Conservation (phyloP, 441 rosid genomes). For the Biscutella auriculata region DNA sequence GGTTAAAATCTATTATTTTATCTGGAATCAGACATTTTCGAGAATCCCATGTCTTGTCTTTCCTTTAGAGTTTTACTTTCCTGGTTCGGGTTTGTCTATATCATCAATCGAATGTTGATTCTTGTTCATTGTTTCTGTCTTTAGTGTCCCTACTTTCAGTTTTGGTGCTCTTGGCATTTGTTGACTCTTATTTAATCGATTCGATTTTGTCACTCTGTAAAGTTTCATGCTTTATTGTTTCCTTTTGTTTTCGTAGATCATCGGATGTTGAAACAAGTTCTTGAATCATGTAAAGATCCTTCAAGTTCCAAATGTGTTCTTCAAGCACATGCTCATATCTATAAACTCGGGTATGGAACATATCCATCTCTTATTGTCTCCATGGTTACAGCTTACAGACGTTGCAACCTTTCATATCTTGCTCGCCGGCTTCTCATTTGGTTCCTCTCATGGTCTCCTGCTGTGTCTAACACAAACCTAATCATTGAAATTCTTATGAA, state of each 20-base stretch:
- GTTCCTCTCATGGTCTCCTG: conserved; percentile 23
- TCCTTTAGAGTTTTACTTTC: conserved; percentile 1
- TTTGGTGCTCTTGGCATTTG: background rate
- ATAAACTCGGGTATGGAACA: conserved; percentile 46
- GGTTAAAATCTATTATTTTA: conserved; percentile 1
- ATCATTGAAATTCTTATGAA: conserved; percentile 39
- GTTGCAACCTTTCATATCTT: conserved; percentile 23
- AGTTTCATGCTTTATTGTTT: background rate
- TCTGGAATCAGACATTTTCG: background rate
- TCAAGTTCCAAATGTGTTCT: conserved; percentile 30
- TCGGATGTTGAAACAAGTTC: conserved; percentile 24
- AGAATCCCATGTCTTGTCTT: background rate
- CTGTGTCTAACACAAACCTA: conserved; percentile 34
- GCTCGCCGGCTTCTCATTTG: conserved; percentile 33
- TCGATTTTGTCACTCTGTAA: background rate
- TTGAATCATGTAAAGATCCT: conserved; percentile 38
- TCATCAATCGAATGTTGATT: background rate
- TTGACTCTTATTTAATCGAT: background rate
- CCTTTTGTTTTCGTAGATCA: conserved; percentile 25
- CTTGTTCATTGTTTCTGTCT: background rate
- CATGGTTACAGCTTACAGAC: conserved; percentile 38
- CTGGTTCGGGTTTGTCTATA: background rate
- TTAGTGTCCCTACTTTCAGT: background rate
- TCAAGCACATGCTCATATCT: conserved; percentile 44
- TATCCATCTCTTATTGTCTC: conserved; percentile 43